Percentiles rank a stretch among this genome's conserved stretches.
These are phyloP conservation scores for Opeltia flavorubescens DNA, from an alignment of 495 filamentous ascomycete genomes.

Conservation along the genomic window DNA sequence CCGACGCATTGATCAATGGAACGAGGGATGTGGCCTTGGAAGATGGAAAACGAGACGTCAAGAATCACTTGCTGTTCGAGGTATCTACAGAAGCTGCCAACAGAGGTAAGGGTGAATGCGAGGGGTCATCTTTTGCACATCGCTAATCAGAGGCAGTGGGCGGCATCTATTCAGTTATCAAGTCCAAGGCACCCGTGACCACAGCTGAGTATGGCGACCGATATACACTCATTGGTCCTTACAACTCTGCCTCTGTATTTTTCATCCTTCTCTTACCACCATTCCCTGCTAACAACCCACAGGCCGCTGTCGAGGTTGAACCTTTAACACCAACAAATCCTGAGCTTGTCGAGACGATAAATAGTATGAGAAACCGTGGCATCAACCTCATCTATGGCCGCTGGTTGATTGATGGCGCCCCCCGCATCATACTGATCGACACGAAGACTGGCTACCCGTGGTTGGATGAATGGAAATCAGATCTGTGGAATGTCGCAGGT, in stretches of 20 bases:
- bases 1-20: neutral
- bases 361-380: constrained; percentile 79
- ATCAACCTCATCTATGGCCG: constrained; percentile 85
- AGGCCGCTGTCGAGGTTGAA: constrained; percentile 95
- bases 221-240: constrained; percentile 88
- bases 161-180: constrained; percentile 97
- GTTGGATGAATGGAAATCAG: constrained; percentile 92
- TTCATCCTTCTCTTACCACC: constrained; percentile 1
- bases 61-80: constrained; percentile 81
- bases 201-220: constrained; percentile 96
- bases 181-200: constrained; percentile 95
- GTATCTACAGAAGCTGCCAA: constrained; percentile 94
- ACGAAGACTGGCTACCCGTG: constrained; percentile 83
- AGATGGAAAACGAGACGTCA: constrained; percentile 40
- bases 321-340: constrained; percentile 72
- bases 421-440: constrained; percentile 85
- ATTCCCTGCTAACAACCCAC: constrained; percentile 1
- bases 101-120: constrained; percentile 44
- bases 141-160: constrained; percentile 46
- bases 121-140: neutral
- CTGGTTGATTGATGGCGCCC: constrained; percentile 96
- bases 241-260: constrained; percentile 72
- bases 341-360: constrained; percentile 65
- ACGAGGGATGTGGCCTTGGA: neutral
- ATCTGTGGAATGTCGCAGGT: constrained; percentile 84